Conservation (phyloP, 139 green algal genomes). For the Yamagishiella unicocca region DNA sequence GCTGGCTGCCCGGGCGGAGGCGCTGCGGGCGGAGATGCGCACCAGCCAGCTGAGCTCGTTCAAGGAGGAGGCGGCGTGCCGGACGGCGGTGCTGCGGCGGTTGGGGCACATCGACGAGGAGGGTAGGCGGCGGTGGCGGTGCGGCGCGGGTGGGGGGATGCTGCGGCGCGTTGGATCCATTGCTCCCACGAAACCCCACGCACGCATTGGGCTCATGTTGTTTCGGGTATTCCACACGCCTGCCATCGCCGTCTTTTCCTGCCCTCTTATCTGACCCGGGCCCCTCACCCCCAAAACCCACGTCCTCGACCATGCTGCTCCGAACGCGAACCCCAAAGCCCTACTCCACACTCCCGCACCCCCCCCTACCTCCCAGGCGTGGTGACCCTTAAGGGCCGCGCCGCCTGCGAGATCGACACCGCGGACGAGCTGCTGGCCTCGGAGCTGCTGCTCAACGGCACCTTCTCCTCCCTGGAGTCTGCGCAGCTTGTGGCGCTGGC, state of each 20-base stretch:
- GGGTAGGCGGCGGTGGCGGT: slow-evolving; percentile 57
- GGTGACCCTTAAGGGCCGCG: slow-evolving; percentile 74
- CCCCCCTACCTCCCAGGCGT: slow-evolving; percentile 37
- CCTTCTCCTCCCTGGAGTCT: slow-evolving; percentile 69
- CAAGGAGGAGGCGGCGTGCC: slow-evolving; percentile 70
- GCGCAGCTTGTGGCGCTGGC: slow-evolving; percentile 79
- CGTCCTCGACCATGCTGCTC: too few relatives aligned
- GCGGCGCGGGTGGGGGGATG: not conserved
- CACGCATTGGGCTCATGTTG: too few relatives aligned
- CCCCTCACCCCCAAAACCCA: too few relatives aligned
- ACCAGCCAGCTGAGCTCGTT: slow-evolving; percentile 52
- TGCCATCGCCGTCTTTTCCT: too few relatives aligned
- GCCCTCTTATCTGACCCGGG: too few relatives aligned
- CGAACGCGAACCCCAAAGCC: too few relatives aligned
- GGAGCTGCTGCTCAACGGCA: slow-evolving; percentile 89
- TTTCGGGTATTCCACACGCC: too few relatives aligned
- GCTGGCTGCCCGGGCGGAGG: slow-evolving; percentile 49
- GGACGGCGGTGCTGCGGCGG: slow-evolving; percentile 81
- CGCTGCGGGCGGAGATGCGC: slow-evolving; percentile 49
- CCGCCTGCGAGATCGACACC: slow-evolving; percentile 89
- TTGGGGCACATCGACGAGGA: slow-evolving; percentile 89
- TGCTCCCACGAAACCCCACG: too few relatives aligned
- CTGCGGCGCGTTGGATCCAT: too few relatives aligned
- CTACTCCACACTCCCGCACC: not conserved
- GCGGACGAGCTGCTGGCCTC: slow-evolving; percentile 87